These are phyloP conservation scores for Arthroderma sp. DNA, from an alignment of 2,329 filamentous ascomycete species.

Conservation along the genomic window DNA sequence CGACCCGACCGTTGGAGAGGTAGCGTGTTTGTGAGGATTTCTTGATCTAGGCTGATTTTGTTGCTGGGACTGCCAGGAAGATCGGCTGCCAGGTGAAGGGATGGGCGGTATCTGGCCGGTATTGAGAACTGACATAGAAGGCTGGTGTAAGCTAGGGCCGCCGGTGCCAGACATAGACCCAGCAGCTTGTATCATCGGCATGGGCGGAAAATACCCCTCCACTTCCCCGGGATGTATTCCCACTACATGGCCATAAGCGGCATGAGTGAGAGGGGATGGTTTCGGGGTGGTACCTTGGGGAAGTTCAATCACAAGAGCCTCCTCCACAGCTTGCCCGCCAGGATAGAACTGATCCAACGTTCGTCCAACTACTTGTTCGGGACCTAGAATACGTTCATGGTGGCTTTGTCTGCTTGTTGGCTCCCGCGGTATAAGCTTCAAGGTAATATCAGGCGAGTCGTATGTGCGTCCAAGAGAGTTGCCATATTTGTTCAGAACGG, in stretches of 20 bases:
- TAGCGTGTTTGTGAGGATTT: constrained; percentile 58
- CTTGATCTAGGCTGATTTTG: constrained; percentile 37
- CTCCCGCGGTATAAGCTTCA: constrained; percentile 65
- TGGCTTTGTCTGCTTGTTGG: constrained; percentile 29
- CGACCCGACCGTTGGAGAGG: constrained; percentile 51
- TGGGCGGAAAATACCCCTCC: constrained; percentile 74
- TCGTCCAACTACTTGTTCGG: constrained; percentile 69
- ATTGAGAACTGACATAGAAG: constrained; percentile 64
- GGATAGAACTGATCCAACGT: constrained; percentile 74
- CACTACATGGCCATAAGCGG: constrained; percentile 41
- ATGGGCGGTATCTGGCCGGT: constrained; percentile 69
- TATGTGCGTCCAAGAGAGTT: constrained; percentile 83
- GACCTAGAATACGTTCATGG: constrained; percentile 58
- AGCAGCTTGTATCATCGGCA: constrained; percentile 36
- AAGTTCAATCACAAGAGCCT: constrained; percentile 83
- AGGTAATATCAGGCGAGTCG: constrained; percentile 76
- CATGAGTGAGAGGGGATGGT: constrained; percentile 53
- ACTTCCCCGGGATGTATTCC: constrained; percentile 53
- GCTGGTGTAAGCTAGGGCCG: constrained; percentile 27
- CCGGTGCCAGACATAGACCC: constrained; percentile 28
- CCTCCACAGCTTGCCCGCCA: constrained; percentile 72
- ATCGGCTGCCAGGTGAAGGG: constrained; percentile 64
- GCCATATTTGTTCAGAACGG: constrained; percentile 83
- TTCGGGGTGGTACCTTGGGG: constrained; percentile 63
- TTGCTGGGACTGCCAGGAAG: constrained; percentile 43